phyloP scores from a whole-genome alignment of 441 rosid species.

The Arabidopsis lyrata region DNA sequence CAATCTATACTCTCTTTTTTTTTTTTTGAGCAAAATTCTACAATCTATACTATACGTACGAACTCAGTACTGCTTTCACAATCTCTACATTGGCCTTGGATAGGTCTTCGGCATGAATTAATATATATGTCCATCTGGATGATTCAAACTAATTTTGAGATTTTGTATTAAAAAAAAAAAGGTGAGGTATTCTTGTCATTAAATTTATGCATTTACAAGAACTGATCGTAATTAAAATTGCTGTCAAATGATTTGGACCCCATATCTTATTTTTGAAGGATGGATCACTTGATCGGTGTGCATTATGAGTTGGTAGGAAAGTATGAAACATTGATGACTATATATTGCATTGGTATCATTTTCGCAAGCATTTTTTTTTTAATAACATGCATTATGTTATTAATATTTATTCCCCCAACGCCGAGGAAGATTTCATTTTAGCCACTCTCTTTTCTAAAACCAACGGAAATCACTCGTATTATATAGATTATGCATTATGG shows the following conservation, averaged over 20 bases:
- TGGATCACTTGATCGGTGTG: neutral
- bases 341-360: neutral
- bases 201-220: neutral
- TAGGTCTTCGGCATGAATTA: too few species aligned
- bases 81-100: neutral
- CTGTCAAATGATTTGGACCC: neutral
- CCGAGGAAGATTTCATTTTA: constrained; percentile 42
- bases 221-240: neutral
- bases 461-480: constrained; percentile 6
- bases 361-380: neutral
- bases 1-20: too few species aligned
- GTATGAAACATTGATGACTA: neutral
- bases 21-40: too few species aligned
- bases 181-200: neutral
- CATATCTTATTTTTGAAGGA: neutral
- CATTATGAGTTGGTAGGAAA: neutral
- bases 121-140: too few species aligned
- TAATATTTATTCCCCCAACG: constrained; percentile 11
- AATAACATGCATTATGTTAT: neutral
- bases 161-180: neutral
- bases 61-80: neutral
- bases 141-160: neutral
- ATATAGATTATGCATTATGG: constrained; percentile 27
- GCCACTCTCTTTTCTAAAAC: constrained; percentile 20
- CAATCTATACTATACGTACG: neutral